Conservation (phyloP, 768 basidiomycete species). For the Amanita exitialis region DNA sequence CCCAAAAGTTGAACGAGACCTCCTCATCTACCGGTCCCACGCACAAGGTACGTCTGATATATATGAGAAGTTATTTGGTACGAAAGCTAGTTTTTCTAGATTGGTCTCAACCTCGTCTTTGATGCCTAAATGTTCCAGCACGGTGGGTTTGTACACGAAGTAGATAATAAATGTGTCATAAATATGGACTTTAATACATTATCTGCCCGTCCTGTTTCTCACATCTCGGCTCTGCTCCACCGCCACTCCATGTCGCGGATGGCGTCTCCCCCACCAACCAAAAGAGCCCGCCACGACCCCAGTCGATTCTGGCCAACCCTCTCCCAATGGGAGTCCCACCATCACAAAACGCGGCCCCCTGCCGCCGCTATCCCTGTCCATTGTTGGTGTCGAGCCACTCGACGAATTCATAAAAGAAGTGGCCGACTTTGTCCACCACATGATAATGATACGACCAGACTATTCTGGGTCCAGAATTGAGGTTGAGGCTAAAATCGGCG, state of each 20-base stretch:
- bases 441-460: slow-evolving; percentile 48
- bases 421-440: slow-evolving; percentile 80
- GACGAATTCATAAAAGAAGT: slow-evolving; percentile 92
- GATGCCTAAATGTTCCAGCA: slow-evolving; percentile 43
- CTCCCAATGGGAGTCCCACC: not conserved
- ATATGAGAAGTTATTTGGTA: not conserved
- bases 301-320: not conserved
- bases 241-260: not conserved
- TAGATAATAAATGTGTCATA: slow-evolving; percentile 6
- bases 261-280: not conserved
- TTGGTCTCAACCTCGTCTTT: slow-evolving; percentile 68
- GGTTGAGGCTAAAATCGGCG: slow-evolving; percentile 86
- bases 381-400: slow-evolving; percentile 81
- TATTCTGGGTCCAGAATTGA: slow-evolving; percentile 51
- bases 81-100: slow-evolving; percentile 22
- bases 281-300: not conserved
- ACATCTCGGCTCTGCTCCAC: not conserved
- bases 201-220: not conserved
- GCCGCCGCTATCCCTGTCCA: slow-evolving; percentile 66
- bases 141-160: not conserved
- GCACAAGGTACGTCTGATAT: slow-evolving; percentile 50
- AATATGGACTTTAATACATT: not conserved
- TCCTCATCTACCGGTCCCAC: slow-evolving; percentile 45
- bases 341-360: slow-evolving; percentile 15
- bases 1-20: slow-evolving; percentile 77